Evolutionary conservation across 192 early-diverging fungal genomes (phyloP).

Genomic region (Podila epigama): DNA sequence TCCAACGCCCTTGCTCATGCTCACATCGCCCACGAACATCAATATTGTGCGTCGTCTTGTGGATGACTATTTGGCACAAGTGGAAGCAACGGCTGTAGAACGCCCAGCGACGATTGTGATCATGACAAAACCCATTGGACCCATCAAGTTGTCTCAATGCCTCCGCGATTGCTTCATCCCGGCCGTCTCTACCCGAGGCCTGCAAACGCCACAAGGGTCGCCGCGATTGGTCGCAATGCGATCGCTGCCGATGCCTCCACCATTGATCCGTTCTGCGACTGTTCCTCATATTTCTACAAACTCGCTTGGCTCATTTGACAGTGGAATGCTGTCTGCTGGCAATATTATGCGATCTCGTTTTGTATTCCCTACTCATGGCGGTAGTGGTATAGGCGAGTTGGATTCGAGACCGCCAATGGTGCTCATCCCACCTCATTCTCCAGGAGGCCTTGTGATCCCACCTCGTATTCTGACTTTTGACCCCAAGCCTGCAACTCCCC

Average conservation of each 20-base stretch:
- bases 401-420: slow-evolving; percentile 5
- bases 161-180: slow-evolving; percentile 47
- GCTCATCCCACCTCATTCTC: slow-evolving; percentile 31
- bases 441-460: slow-evolving; percentile 38
- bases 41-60: slow-evolving; percentile 21
- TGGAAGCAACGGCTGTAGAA: slow-evolving; percentile 10
- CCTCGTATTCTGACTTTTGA: slow-evolving; percentile 1
- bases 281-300: slow-evolving; percentile 27
- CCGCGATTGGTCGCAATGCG: background rate
- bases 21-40: slow-evolving; percentile 13
- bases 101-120: slow-evolving; percentile 34
- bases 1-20: slow-evolving; percentile 27
- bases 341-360: slow-evolving; percentile 24
- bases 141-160: slow-evolving; percentile 34
- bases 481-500: slow-evolving; percentile 10
- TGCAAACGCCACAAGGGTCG: slow-evolving; percentile 34
- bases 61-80: slow-evolving; percentile 30
- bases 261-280: slow-evolving; percentile 31
- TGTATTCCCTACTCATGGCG: slow-evolving; percentile 8
- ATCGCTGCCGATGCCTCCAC: slow-evolving; percentile 12
- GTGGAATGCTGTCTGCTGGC: slow-evolving; percentile 20
- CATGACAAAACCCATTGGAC: slow-evolving; percentile 41
- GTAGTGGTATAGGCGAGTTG: background rate
- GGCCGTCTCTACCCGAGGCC: slow-evolving; percentile 17
- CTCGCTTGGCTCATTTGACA: slow-evolving; percentile 20